Evolutionary conservation across 768 basidiomycete species (phyloP).

Genomic region (Podaxis rugospora): DNA sequence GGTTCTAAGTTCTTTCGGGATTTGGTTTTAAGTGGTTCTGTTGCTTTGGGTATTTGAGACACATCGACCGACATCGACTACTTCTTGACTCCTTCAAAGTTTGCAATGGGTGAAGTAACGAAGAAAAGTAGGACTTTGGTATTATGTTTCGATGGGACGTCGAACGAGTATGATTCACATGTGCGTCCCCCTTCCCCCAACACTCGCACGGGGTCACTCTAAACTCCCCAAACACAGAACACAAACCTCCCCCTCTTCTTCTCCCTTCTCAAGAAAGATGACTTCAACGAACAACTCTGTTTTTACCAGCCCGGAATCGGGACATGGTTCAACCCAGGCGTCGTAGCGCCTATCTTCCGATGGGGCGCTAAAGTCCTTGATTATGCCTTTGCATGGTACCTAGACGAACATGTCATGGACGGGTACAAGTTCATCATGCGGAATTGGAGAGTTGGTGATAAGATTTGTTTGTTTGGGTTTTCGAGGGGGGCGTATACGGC

Average conservation of each 20-base stretch:
- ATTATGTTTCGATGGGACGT: constrained; percentile 70
- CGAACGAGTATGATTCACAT: constrained; percentile 41
- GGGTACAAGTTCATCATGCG: constrained; percentile 81
- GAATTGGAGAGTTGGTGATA: constrained; percentile 70
- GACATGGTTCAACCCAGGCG: constrained; percentile 55
- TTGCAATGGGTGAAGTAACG: not conserved
- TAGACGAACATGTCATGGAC: constrained; percentile 66
- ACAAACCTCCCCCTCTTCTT: constrained; percentile 73
- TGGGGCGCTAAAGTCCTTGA: constrained; percentile 62
- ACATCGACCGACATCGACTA: not conserved
- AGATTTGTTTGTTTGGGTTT: constrained; percentile 76
- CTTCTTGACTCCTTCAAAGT: not conserved
- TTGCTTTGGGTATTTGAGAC: too few relatives aligned
- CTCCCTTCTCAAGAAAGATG: constrained; percentile 59
- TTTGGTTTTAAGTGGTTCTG: too few relatives aligned
- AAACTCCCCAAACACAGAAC: constrained; percentile 32
- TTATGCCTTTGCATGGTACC: constrained; percentile 72
- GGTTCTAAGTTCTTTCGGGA: too few relatives aligned
- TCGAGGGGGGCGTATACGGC: constrained; percentile 56
- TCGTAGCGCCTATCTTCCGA: constrained; percentile 57
- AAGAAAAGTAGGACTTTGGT: constrained; percentile 41
- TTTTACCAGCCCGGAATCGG: constrained; percentile 68
- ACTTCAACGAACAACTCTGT: constrained; percentile 48
- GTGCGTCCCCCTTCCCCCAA: constrained; percentile 26
- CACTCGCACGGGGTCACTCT: not conserved